Percentiles rank a stretch among this genome's conserved stretches.
phyloP scores from a whole-genome alignment of 176 grass and related monocot species.

The Tuctoria greenei region DNA sequence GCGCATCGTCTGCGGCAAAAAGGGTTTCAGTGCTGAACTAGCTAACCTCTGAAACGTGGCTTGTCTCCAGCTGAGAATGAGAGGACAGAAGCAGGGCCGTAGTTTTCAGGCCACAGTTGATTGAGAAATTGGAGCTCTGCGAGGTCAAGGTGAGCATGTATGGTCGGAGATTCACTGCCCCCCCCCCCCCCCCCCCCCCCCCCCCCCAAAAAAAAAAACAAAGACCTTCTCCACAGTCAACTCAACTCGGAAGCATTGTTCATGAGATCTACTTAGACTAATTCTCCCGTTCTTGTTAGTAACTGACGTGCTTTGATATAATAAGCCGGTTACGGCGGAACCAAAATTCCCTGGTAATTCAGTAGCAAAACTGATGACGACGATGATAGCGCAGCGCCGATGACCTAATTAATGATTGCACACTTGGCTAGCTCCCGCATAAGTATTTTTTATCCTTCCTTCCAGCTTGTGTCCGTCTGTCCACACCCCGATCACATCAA shows the following conservation, averaged over 20 bases:
- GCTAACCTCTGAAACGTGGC: too few relatives aligned
- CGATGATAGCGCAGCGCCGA: background rate
- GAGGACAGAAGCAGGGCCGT: too few relatives aligned
- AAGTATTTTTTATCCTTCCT: background rate
- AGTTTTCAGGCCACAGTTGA: too few relatives aligned
- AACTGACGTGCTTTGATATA: background rate
- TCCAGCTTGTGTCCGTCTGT: conserved; percentile 10
- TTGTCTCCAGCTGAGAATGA: too few relatives aligned
- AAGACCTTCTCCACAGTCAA: conserved; percentile 10
- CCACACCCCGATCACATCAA: conserved; percentile 30
- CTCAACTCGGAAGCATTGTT: background rate
- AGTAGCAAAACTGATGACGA: background rate
- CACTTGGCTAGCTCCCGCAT: background rate
- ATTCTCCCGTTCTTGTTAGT: background rate
- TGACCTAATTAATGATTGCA: conserved; percentile 6
- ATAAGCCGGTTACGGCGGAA: background rate
- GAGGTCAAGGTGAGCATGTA: background rate
- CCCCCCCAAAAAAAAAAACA: background rate
- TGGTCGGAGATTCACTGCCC: background rate
- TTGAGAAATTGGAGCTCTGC: too few relatives aligned
- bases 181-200: too few relatives aligned
- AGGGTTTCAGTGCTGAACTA: background rate
- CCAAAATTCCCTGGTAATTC: background rate
- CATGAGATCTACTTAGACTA: background rate
- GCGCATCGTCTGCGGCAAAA: conserved; percentile 11